Evolutionary conservation across 192 early-diverging fungal genomes (phyloP), one percentile per base, ranked within the genome.

Genomic region (Mortierella claussenii): DNA sequence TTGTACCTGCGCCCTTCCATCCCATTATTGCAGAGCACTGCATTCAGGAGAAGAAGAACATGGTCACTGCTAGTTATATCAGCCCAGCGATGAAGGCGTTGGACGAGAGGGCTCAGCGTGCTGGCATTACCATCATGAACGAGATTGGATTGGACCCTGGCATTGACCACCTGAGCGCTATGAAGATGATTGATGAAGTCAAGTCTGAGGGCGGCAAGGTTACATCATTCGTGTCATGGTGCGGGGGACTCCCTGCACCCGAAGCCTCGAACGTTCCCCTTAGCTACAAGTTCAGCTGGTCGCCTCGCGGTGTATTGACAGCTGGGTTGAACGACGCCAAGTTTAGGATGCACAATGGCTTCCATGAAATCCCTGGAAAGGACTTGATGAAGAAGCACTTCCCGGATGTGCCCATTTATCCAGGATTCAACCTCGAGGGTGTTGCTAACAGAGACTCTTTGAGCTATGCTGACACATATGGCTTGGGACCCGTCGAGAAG

Each of bases 141-240:
- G 97, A 99, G 82, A 95, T 99, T 57, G 97, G 97, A 11, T 84
- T 99, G 52, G 97, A 99, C 82, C 97, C 97, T 5, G 97, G 95
- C 64, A 97, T 99, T 65, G 97, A 99, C 71, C 97, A 99, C 71
- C 86, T 96, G 83, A 94, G 92, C 48, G 96, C 97, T 18, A 95
- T 98, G 89, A 95, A 95, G 74, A 90, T 95, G 54, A 96, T 99
- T 60, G 92, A 97, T 51, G 89, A 93, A 49, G 94, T 93, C 31
- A 90, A 94, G 49, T 70, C 78, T 3, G 79, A 85, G 27, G 94
- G 94, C 18, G 90, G 91, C 21, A 84, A 81, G 30, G 81, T 76
- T 21, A 75, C 64, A 4, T 96, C 95, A 3, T 99, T 99, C 67
- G 88, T 95, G 42, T 97, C 96, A 28, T 99, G 94, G 93, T 99